Evolutionary conservation across 2,329 filamentous ascomycete species (phyloP).

Genomic region (Epicoccum sorghinum): DNA sequence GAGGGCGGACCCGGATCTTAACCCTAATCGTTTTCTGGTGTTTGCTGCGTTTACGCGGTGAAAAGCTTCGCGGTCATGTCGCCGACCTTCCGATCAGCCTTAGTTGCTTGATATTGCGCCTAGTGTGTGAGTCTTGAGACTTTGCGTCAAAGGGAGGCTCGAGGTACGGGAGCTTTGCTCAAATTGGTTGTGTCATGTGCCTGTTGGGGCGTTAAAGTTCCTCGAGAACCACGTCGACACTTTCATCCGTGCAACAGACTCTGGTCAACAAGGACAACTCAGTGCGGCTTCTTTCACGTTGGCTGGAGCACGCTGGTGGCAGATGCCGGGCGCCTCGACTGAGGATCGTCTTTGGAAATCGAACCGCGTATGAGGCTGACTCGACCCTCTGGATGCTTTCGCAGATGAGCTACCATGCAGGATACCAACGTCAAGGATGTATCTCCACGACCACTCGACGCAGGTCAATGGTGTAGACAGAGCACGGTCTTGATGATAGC

Average conservation of each 20-base stretch:
- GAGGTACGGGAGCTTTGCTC: constrained; percentile 54
- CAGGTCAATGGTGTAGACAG: constrained; percentile 39
- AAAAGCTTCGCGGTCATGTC: constrained; percentile 60
- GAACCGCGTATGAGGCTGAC: constrained; percentile 23
- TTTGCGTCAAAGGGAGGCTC: constrained; percentile 48
- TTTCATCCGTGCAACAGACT: constrained; percentile 73
- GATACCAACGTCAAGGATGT: constrained; percentile 38
- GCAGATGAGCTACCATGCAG: constrained; percentile 44
- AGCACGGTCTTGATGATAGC: constrained; percentile 44
- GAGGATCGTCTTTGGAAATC: constrained; percentile 61
- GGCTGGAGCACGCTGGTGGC: constrained; percentile 57
- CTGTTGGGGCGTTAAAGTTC: constrained; percentile 71
- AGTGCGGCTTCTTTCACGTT: constrained; percentile 47
- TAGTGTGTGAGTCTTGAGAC: constrained; percentile 23
- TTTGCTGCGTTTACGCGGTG: constrained; percentile 52
- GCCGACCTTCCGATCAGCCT: constrained; percentile 69
- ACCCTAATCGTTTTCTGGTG: constrained; percentile 88
- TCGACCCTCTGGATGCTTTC: constrained; percentile 13
- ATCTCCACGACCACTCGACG: constrained; percentile 40
- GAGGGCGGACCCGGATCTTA: constrained; percentile 87
- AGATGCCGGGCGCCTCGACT: constrained; percentile 56
- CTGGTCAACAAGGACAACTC: constrained; percentile 67
- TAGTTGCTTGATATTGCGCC: constrained; percentile 27
- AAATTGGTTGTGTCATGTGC: constrained; percentile 73
- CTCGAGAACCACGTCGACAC: constrained; percentile 79